These are phyloP conservation scores for Croton laevigatus DNA, from an alignment of 441 rosid species.

Conservation along the genomic window DNA sequence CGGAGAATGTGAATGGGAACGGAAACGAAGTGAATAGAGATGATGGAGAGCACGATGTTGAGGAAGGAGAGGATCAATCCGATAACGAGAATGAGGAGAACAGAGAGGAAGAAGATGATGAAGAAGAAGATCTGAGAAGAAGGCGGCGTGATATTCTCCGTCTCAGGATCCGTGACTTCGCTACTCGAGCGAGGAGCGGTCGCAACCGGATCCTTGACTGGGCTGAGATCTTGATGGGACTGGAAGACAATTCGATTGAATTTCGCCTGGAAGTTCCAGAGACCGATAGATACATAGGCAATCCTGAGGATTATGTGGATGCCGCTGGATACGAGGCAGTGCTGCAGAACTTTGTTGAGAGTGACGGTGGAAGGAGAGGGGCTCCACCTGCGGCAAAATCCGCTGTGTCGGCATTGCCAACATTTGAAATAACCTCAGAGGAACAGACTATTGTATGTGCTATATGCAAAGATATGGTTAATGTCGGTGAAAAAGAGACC, in stretches of 20 bases:
- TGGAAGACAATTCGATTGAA: slow-evolving; percentile 63
- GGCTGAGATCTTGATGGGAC: slow-evolving; percentile 76
- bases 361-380: slow-evolving; percentile 63
- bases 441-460: slow-evolving; percentile 48
- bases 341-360: slow-evolving; percentile 65
- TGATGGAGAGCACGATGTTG: slow-evolving; percentile 22
- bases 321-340: slow-evolving; percentile 65
- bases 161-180: slow-evolving; percentile 46
- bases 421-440: slow-evolving; percentile 32
- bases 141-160: slow-evolving; percentile 47
- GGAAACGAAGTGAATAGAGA: slow-evolving; percentile 27
- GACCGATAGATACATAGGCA: slow-evolving; percentile 48
- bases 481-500: slow-evolving; percentile 49
- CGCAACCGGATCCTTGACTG: slow-evolving; percentile 68
- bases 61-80: slow-evolving; percentile 16
- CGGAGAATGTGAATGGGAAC: slow-evolving; percentile 14
- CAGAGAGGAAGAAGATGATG: slow-evolving; percentile 12
- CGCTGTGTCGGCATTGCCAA: slow-evolving; percentile 37
- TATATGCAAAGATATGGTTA: slow-evolving; percentile 60
- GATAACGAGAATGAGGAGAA: slow-evolving; percentile 22
- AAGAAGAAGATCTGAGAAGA: slow-evolving; percentile 27
- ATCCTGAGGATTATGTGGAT: slow-evolving; percentile 66
- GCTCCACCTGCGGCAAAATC: slow-evolving; percentile 65
- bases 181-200: slow-evolving; percentile 52
- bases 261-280: slow-evolving; percentile 51